Conservation (phyloP, 371 early-diverging fungal genomes). For the Apophysomyces variabilis region DNA sequence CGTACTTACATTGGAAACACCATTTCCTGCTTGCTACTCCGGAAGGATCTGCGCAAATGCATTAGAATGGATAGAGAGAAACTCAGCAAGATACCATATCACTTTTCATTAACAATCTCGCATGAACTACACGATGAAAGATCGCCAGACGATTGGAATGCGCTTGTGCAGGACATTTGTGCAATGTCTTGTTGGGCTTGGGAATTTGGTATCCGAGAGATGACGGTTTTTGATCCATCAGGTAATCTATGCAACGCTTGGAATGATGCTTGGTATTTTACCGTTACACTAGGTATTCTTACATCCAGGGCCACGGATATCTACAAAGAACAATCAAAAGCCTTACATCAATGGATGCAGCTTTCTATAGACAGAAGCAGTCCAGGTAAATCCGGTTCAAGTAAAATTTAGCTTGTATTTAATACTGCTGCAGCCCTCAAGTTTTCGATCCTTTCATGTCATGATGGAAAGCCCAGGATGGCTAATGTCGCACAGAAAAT, state of each 20-base stretch:
- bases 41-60: constrained; percentile 13
- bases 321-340: constrained; percentile 38
- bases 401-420: constrained; percentile 1
- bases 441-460: constrained; percentile 39
- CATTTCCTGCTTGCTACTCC: background rate
- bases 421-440: constrained; percentile 24
- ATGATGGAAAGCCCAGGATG: constrained; percentile 36
- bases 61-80: constrained; percentile 35
- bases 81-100: constrained; percentile 50
- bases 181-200: constrained; percentile 50
- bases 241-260: constrained; percentile 25
- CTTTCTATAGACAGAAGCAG: constrained; percentile 1
- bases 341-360: constrained; percentile 40
- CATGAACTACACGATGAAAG: constrained; percentile 37
- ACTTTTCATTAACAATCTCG: constrained; percentile 42
- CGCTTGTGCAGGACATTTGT: constrained; percentile 38
- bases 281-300: constrained; percentile 24
- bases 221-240: constrained; percentile 50
- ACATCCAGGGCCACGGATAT: constrained; percentile 35
- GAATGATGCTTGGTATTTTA: constrained; percentile 7
- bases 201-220: constrained; percentile 43
- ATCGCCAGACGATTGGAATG: constrained; percentile 34
- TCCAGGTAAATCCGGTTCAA: constrained; percentile 13
- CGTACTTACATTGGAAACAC: constrained; percentile 9
- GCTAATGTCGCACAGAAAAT: constrained; percentile 34